A percentile compares a stretch with the other conserved stretches of the same genome.
These are phyloP conservation scores for Fusarium domesticum DNA, from an alignment of 2,329 filamentous ascomycete species.

Conservation along the genomic window DNA sequence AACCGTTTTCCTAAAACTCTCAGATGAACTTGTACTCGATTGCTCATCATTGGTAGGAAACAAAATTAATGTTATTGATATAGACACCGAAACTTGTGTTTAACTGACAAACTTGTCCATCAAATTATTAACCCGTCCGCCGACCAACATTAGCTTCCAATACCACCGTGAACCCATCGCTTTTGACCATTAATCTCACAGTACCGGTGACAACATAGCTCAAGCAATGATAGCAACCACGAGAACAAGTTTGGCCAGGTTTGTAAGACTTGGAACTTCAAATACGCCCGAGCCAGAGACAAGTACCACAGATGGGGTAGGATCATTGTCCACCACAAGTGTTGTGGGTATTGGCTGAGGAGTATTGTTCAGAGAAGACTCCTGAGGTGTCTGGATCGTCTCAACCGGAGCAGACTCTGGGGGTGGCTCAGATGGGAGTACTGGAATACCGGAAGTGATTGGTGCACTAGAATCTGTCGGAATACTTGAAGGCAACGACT, in stretches of 20 bases:
- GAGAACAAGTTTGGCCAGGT: conserved; percentile 27
- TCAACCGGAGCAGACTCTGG: conserved; percentile 1
- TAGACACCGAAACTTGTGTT: neutral
- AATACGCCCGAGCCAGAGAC: conserved; percentile 28
- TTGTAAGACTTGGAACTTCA: conserved; percentile 19
- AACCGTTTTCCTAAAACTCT: too few relatives aligned
- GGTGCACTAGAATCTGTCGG: neutral
- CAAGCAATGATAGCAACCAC: conserved; percentile 22
- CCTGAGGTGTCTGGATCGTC: conserved; percentile 6
- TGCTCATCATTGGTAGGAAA: neutral
- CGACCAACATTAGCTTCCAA: neutral
- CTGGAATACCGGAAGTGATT: neutral
- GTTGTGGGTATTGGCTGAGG: conserved; percentile 24
- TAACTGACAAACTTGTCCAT: neutral
- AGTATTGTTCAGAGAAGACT: conserved; percentile 10
- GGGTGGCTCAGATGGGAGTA: neutral
- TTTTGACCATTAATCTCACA: neutral
- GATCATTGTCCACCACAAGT: conserved; percentile 16
- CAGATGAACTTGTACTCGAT: too few relatives aligned
- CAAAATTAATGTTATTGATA: neutral
- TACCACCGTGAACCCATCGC: neutral
- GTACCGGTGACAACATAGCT: neutral
- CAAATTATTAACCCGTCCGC: neutral
- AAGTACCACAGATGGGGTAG: conserved; percentile 28
- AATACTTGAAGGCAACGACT: neutral